Evolutionary conservation across 805 yeast genomes (phyloP).

Genomic region (Saccharomycopsis sp.): DNA sequence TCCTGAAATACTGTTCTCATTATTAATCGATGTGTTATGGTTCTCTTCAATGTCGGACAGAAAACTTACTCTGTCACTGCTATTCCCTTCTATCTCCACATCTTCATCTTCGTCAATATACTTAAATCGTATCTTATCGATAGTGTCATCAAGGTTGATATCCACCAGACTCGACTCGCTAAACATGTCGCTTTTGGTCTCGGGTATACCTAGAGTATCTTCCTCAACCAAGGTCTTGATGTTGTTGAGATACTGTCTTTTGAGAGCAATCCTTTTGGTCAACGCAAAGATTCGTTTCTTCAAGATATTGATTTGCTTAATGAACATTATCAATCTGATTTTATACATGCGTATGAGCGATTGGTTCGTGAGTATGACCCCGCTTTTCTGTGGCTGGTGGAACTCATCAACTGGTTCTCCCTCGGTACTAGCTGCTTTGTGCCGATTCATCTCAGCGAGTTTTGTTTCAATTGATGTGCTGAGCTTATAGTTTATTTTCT

Average conservation of each 20-base stretch:
- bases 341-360: neutral
- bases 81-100: constrained; percentile 5
- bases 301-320: neutral
- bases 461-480: neutral
- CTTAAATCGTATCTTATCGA: constrained; percentile 9
- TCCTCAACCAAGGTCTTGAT: neutral
- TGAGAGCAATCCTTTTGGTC: neutral
- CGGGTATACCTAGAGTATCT: neutral
- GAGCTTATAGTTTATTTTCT: constrained; percentile 15
- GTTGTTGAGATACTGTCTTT: neutral
- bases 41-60: neutral
- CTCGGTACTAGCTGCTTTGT: neutral
- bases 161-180: neutral
- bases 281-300: neutral
- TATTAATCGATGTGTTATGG: neutral
- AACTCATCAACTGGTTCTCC: neutral
- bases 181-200: neutral
- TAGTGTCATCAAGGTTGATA: neutral
- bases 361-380: neutral
- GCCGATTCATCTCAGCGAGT: neutral
- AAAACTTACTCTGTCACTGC: neutral
- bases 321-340: neutral
- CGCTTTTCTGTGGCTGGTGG: neutral
- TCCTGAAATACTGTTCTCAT: neutral
- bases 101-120: constrained; percentile 9